Conservation (phyloP, 2,329 filamentous ascomycete genomes). For the Monosporascus sp. region DNA sequence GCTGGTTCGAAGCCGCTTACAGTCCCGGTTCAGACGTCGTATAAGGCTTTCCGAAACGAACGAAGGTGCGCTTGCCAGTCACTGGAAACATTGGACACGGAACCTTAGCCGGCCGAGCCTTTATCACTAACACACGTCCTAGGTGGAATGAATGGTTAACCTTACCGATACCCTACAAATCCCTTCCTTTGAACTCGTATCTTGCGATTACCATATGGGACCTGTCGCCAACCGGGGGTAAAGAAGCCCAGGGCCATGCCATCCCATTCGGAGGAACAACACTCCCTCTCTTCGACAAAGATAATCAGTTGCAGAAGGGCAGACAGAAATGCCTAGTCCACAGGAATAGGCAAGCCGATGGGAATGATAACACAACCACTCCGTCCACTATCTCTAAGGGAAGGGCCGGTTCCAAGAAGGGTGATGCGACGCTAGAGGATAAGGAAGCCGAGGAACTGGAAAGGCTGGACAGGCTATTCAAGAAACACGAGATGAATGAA, state of each 20-base stretch:
- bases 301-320: slow-evolving; percentile 87
- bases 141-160: slow-evolving; percentile 97
- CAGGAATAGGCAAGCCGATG: slow-evolving; percentile 78
- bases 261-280: slow-evolving; percentile 94
- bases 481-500: slow-evolving; percentile 98
- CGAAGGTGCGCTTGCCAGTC: slow-evolving; percentile 42
- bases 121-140: slow-evolving; percentile 11
- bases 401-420: slow-evolving; percentile 45
- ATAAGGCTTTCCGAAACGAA: slow-evolving; percentile 80
- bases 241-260: slow-evolving; percentile 66
- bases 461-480: slow-evolving; percentile 81
- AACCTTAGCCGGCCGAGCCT: background rate
- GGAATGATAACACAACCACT: slow-evolving; percentile 72
- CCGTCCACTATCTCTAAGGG: slow-evolving; percentile 60
- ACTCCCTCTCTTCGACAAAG: slow-evolving; percentile 82
- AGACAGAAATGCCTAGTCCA: slow-evolving; percentile 87
- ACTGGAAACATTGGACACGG: background rate
- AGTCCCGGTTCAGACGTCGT: slow-evolving; percentile 85
- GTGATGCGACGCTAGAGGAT: slow-evolving; percentile 48
- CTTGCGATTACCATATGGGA: slow-evolving; percentile 96
- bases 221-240: slow-evolving; percentile 71
- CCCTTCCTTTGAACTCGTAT: slow-evolving; percentile 74
- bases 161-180: slow-evolving; percentile 78
- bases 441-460: slow-evolving; percentile 81
- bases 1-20: slow-evolving; percentile 92